Evolutionary conservation across 2,329 filamentous ascomycete species (phyloP).

Genomic region (Curvularia sp.): DNA sequence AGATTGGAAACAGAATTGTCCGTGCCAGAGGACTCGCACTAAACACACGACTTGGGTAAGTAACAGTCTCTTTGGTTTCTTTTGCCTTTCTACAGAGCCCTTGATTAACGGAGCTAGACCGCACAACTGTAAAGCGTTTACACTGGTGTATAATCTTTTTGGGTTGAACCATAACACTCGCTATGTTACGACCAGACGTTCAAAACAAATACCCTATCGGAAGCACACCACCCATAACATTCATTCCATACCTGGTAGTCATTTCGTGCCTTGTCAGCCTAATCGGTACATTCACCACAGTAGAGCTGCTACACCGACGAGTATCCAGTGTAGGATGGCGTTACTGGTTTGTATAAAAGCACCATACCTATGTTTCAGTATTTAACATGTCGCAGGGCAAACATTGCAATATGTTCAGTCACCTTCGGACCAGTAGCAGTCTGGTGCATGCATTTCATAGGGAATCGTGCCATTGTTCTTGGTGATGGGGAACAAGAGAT

Average conservation of each 20-base stretch:
- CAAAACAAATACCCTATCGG: slow-evolving; percentile 42
- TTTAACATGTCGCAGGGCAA: slow-evolving; percentile 44
- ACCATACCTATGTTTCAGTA: slow-evolving; percentile 21
- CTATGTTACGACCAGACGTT: slow-evolving; percentile 24
- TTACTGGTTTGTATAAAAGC: slow-evolving; percentile 39
- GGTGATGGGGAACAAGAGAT: slow-evolving; percentile 64
- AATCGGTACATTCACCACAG: slow-evolving; percentile 76
- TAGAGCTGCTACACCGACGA: slow-evolving; percentile 80
- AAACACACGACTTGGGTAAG: no score
- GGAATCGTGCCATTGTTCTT: slow-evolving; percentile 78
- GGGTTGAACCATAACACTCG: background rate
- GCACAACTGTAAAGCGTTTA: background rate
- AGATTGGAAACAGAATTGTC: no score
- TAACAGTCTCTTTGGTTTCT: no score
- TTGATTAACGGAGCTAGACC: no score
- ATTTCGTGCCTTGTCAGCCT: slow-evolving; percentile 72
- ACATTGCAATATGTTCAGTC: slow-evolving; percentile 52
- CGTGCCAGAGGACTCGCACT: no score
- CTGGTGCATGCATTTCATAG: slow-evolving; percentile 76
- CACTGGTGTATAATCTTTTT: background rate
- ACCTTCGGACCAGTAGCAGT: slow-evolving; percentile 59
- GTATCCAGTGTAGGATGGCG: slow-evolving; percentile 62
- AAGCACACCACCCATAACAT: slow-evolving; percentile 50
- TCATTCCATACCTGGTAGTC: slow-evolving; percentile 54
- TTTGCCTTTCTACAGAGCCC: no score